phyloP scores from a whole-genome alignment of 2,329 filamentous ascomycete species.

The Cladosporium austrohemisphaericum region DNA sequence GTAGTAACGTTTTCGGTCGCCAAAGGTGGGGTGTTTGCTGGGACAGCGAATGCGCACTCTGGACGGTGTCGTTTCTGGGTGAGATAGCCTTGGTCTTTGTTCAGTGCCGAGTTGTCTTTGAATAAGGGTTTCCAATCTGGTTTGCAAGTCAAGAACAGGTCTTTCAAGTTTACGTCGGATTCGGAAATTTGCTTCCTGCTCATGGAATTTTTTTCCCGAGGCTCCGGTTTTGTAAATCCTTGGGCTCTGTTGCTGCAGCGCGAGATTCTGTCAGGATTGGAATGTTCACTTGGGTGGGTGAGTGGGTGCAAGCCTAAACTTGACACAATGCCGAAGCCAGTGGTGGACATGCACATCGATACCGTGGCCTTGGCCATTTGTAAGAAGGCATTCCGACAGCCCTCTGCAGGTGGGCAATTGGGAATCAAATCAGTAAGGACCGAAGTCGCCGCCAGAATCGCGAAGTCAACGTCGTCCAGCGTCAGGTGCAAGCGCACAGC shows the following conservation, averaged over 20 bases:
- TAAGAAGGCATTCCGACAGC: slow-evolving; percentile 90
- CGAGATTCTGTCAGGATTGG: slow-evolving; percentile 16
- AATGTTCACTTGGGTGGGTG: slow-evolving; percentile 27
- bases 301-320: slow-evolving; percentile 29
- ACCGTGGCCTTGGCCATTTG: slow-evolving; percentile 93
- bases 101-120: too few relatives aligned
- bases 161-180: slow-evolving; percentile 57
- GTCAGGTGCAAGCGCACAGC: slow-evolving; percentile 80
- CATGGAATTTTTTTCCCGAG: too few relatives aligned
- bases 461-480: slow-evolving; percentile 95
- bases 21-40: slow-evolving; percentile 17
- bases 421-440: slow-evolving; percentile 88
- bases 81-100: slow-evolving; percentile 1
- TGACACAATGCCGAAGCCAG: slow-evolving; percentile 62
- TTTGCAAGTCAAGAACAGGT: slow-evolving; percentile 42
- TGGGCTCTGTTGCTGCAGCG: background rate
- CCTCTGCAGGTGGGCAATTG: slow-evolving; percentile 91
- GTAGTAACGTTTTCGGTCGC: slow-evolving; percentile 16
- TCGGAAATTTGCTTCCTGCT: slow-evolving; percentile 38
- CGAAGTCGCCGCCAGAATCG: slow-evolving; percentile 86
- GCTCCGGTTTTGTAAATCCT: too few relatives aligned
- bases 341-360: slow-evolving; percentile 86
- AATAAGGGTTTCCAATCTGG: background rate
- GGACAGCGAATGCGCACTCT: background rate
- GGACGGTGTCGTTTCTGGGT: slow-evolving; percentile 25